Conservation (phyloP, 192 early-diverging fungal species). For the Coemansia sp. region DNA sequence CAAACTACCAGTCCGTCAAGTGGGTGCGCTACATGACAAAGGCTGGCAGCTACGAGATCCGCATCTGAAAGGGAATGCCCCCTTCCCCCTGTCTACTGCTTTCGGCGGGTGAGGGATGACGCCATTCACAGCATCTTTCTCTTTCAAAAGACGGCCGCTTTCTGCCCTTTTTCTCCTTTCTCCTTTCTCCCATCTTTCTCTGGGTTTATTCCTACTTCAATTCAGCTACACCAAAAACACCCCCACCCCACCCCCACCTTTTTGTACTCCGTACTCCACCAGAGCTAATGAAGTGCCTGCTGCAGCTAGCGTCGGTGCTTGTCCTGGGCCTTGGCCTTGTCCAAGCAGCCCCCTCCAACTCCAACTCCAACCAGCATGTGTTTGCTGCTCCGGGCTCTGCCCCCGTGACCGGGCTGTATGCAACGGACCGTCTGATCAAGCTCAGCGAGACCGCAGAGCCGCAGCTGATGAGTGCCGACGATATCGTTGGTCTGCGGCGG, state of each 20-base stretch:
- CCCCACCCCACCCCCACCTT: too few species aligned
- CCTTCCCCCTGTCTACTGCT: too few species aligned
- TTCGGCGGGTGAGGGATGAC: neutral
- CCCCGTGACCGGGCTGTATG: slow-evolving; percentile 21
- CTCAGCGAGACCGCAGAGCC: slow-evolving; percentile 55
- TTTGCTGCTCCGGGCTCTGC: slow-evolving; percentile 5
- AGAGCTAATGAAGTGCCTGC: neutral
- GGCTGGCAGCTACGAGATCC: slow-evolving; percentile 60
- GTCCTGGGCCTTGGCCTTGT: slow-evolving; percentile 6
- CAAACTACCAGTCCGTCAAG: slow-evolving; percentile 94
- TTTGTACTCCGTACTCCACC: too few species aligned
- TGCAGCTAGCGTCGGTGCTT: neutral
- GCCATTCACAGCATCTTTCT: too few species aligned
- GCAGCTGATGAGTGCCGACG: slow-evolving; percentile 59
- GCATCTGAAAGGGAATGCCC: slow-evolving; percentile 18
- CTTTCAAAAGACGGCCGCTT: too few species aligned
- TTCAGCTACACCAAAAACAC: too few species aligned
- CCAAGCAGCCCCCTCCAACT: neutral
- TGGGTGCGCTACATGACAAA: slow-evolving; percentile 99
- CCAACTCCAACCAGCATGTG: slow-evolving; percentile 24
- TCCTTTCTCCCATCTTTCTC: neutral
- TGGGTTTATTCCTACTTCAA: neutral
- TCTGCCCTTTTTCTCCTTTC: slow-evolving; percentile 19
- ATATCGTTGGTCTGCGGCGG: slow-evolving; percentile 70
- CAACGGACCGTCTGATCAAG: slow-evolving; percentile 56